Conservation (phyloP, 2,329 filamentous ascomycete species). For the Botrytis hyacinthi region DNA sequence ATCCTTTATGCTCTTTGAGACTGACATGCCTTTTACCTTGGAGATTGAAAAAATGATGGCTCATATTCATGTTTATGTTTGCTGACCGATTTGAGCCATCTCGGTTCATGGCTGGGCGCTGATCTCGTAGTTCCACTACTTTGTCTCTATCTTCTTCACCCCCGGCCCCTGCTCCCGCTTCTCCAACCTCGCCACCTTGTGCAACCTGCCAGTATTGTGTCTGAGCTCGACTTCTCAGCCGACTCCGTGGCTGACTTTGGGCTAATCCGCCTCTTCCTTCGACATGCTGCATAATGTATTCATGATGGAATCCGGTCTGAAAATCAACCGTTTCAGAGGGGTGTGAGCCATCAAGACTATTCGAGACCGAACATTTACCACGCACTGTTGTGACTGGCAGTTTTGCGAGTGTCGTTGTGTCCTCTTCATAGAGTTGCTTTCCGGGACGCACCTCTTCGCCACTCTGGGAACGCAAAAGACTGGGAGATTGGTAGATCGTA, state of each 20-base stretch:
- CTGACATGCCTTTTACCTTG: slow-evolving; percentile 54
- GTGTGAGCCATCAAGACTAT: slow-evolving; percentile 32
- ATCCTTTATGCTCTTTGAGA: slow-evolving; percentile 47
- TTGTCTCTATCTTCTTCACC: slow-evolving; percentile 14
- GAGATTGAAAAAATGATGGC: slow-evolving; percentile 41
- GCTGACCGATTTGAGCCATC: slow-evolving; percentile 22
- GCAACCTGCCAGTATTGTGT: slow-evolving; percentile 18
- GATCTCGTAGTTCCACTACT: slow-evolving; percentile 3
- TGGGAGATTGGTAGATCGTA: neutral
- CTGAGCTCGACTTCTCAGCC: slow-evolving; percentile 30
- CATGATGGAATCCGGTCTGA: slow-evolving; percentile 29
- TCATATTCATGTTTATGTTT: slow-evolving; percentile 22
- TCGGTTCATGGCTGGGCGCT: neutral
- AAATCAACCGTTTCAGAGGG: slow-evolving; percentile 34
- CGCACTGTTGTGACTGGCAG: neutral
- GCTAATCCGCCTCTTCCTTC: slow-evolving; percentile 17
- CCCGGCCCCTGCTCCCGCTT: neutral
- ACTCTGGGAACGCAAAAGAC: slow-evolving; percentile 3
- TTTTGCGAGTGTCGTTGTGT: slow-evolving; percentile 15
- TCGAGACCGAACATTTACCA: slow-evolving; percentile 6
- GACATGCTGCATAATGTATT: slow-evolving; percentile 24
- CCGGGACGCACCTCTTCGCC: slow-evolving; percentile 3
- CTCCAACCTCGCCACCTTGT: neutral
- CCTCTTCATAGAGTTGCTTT: slow-evolving; percentile 18
- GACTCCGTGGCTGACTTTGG: slow-evolving; percentile 21